Conservation (phyloP, 805 yeast genomes). For the Ascoidea asiatica region DNA sequence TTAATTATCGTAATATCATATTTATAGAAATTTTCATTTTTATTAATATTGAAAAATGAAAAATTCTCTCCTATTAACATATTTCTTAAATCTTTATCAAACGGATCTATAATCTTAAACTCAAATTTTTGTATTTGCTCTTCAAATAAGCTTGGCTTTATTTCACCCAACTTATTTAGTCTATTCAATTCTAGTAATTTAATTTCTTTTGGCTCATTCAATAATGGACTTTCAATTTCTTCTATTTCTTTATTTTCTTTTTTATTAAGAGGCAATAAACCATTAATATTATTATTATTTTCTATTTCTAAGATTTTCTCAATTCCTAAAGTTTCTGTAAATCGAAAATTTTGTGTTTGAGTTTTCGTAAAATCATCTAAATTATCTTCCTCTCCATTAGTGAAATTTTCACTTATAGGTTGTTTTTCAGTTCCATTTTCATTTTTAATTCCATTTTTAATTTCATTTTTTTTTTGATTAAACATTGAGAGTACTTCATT, state of each 20-base stretch:
- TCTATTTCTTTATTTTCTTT: neutral
- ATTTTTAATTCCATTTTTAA: constrained; percentile 10
- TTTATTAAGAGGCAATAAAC: constrained; percentile 2
- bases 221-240: neutral
- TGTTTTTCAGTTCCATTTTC: constrained; percentile 8
- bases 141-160: no score
- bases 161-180: constrained; percentile 7
- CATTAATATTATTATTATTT: constrained; percentile 1
- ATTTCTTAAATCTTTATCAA: constrained; percentile 26
- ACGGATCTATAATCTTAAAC: constrained; percentile 33
- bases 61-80: constrained; percentile 23
- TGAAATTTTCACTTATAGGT: constrained; percentile 16
- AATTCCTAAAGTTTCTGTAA: neutral
- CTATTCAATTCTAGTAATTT: neutral
- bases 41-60: constrained; percentile 22
- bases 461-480: constrained; percentile 26
- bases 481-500: constrained; percentile 68
- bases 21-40: constrained; percentile 18
- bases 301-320: neutral
- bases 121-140: no score
- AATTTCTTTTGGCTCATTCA: neutral
- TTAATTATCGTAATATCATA: constrained; percentile 23
- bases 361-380: constrained; percentile 23
- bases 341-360: neutral
- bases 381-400: constrained; percentile 13